A percentile compares a stretch with the other conserved stretches of the same genome.
These are phyloP conservation scores for Oropetium thomaeum DNA, from an alignment of 176 grass and related monocot genomes.

Conservation along the genomic window DNA sequence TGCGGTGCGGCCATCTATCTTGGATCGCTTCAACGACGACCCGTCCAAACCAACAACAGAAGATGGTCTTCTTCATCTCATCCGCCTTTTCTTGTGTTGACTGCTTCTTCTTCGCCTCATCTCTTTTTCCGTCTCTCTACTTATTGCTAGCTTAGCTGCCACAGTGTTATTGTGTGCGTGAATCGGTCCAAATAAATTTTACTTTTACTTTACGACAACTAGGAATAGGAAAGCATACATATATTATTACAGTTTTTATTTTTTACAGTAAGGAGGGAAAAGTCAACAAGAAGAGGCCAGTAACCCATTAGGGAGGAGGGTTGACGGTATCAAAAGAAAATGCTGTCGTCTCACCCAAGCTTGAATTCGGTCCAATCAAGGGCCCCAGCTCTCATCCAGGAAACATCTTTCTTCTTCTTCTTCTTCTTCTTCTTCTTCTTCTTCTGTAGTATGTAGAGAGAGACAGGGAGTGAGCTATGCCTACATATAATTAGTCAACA, in stretches of 20 bases:
- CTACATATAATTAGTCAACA: background rate
- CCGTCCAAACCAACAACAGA: background rate
- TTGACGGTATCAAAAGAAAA: background rate
- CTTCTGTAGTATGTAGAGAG: no score
- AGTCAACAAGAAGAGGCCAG: no score
- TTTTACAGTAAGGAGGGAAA: no score
- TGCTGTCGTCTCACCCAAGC: background rate
- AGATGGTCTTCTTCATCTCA: background rate
- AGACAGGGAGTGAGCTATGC: no score
- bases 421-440: no score
- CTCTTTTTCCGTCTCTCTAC: background rate
- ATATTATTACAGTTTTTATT: background rate
- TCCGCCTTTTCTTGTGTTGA: background rate
- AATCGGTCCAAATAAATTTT: background rate
- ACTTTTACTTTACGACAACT: background rate
- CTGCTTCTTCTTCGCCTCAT: background rate
- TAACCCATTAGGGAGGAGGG: background rate
- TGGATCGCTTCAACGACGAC: conserved; percentile 11
- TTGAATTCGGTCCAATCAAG: background rate
- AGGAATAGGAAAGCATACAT: background rate
- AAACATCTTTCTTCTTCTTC: no score
- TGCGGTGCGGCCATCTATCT: background rate
- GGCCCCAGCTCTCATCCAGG: background rate
- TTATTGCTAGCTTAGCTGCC: no score
- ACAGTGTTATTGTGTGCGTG: background rate